Evolutionary conservation across 257 asterid species (phyloP), one percentile per base, ranked within the genome.

Genomic region (Nicotiana sylvestris): DNA sequence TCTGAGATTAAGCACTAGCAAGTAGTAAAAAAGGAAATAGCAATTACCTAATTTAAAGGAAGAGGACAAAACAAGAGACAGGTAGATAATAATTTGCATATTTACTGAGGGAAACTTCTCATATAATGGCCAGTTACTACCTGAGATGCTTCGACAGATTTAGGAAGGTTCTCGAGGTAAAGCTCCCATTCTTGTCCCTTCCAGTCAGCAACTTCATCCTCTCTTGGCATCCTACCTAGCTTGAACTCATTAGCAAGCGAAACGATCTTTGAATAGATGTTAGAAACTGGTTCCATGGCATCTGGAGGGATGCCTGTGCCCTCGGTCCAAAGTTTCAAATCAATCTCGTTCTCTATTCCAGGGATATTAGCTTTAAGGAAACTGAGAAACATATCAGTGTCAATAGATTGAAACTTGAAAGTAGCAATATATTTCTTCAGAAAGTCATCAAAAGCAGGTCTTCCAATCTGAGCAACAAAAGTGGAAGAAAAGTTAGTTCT

Each of bases 181-280:
- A 96, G 97, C 90, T 96, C 95, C 98, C 99, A 96, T 80, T 94
- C 98, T 83, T 88, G 95, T 80, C 98, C 99, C 65, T 90, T 84
- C 99, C 99, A 96, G 18, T 93, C 90, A 81, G 97, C 89, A 83
- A 96, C 98, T 92, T 96, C 98, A 83, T 96, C 99, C 86, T 94
- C 99, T 49, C 90, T 91, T 0, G 98, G 98, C 91, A 94, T 92
- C 86, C 92, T 91, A 66, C 99, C 99, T 10, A 81, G 89, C 89
- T 91, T 91, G 77, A 96, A 93, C 86, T 92, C 98, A 78, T 89
- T 88, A 68, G 98, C 95, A 82, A 96, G 83, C 2, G 92, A 86
- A 57, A 94, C 93, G 82, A 96, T 96, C 89, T 92, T 93, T 17
- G 93, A 84, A 72, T 96, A 96, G 56, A 93, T 86, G 33, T 85